Evolutionary conservation across 345 rosid species (phyloP).

Genomic region (Boechera divaricarpa): DNA sequence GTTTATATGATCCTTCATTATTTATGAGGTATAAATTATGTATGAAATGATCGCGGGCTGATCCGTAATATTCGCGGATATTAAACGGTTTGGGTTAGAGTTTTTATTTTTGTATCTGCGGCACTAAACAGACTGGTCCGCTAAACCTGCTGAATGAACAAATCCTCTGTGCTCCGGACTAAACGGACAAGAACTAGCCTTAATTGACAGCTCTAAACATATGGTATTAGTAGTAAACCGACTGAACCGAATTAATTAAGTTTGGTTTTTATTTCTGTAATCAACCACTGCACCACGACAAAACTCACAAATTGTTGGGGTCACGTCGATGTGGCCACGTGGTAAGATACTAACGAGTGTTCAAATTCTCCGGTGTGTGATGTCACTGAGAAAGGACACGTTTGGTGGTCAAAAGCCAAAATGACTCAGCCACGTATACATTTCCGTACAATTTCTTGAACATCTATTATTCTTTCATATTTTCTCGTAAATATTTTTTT

Average conservation of each 20-base stretch:
- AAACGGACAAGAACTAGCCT: no score
- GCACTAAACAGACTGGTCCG: no score
- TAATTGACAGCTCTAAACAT: no score
- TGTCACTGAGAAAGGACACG: conserved; percentile 26
- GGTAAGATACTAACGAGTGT: not conserved
- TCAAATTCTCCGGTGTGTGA: not conserved
- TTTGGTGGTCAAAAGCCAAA: conserved; percentile 33
- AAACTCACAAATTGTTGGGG: conserved; percentile 21
- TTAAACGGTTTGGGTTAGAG: no score
- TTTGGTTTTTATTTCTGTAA: not conserved
- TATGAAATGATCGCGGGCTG: no score
- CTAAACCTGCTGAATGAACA: no score
- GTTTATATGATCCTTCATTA: no score
- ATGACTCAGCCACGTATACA: not conserved
- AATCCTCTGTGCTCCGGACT: no score
- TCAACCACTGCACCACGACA: not conserved
- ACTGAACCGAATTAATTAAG: not conserved
- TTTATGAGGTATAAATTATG: no score
- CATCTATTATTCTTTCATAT: not conserved
- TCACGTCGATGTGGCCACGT: conserved; percentile 23
- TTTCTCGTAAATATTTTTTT: conserved; percentile 7
- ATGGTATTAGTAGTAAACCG: not conserved
- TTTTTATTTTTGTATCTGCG: no score
- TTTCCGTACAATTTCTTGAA: conserved; percentile 23
- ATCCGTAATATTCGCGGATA: no score